These are phyloP conservation scores for Colletotrichum camelliae DNA, from an alignment of 2,329 filamentous ascomycete species.

Conservation along the genomic window DNA sequence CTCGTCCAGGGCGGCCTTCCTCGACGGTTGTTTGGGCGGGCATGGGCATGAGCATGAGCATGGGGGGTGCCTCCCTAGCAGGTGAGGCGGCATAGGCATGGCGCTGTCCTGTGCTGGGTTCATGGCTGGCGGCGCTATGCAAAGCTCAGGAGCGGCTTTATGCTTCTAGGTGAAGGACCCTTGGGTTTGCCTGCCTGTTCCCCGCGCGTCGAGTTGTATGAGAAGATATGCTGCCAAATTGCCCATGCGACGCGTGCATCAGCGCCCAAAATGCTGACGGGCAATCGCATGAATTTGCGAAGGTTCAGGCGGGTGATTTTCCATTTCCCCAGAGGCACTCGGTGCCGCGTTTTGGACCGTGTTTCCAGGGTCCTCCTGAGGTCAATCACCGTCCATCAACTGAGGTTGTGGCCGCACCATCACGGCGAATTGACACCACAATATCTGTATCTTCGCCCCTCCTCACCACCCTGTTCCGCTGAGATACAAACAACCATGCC, in stretches of 20 bases:
- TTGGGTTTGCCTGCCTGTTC: neutral
- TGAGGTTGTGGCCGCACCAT: neutral
- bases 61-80: neutral
- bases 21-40: neutral
- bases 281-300: constrained; percentile 4
- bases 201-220: neutral
- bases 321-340: neutral
- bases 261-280: neutral
- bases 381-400: neutral
- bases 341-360: neutral
- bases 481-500: neutral
- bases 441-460: neutral
- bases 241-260: neutral
- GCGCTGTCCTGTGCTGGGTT: neutral
- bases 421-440: neutral
- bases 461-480: neutral
- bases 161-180: neutral
- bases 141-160: neutral
- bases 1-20: neutral
- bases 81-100: neutral
- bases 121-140: neutral
- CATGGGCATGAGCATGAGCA: neutral
- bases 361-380: neutral
- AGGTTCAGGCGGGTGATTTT: neutral
- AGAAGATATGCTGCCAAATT: constrained; percentile 1